Evolutionary conservation across 768 basidiomycete species (phyloP), one percentile per base, ranked within the genome.

Genomic region (Hydnomerulius pinastri): DNA sequence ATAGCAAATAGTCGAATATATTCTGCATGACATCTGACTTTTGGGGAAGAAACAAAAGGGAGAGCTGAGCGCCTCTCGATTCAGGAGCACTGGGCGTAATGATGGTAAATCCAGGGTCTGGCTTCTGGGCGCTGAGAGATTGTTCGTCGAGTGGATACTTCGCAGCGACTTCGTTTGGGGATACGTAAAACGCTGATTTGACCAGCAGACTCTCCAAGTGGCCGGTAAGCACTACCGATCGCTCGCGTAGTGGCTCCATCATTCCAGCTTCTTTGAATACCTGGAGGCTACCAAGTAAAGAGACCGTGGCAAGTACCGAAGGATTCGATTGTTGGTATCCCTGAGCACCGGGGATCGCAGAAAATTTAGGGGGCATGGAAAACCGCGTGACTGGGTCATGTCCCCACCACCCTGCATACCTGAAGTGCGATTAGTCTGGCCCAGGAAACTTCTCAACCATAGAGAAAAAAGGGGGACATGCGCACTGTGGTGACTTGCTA

Each of bases 301-400:
- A 81, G 42, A 86, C 88, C 4, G 87, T 77, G 28, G 83, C 79
- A 53, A 98, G 74, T 29, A 90, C 83, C 48, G 85, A 87, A 8
- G 97, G 94, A 71, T 98, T 98, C 32, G 95, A 98, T 68, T 96
- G 89, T 65, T 97, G 95, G 72, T 90, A 98, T 35, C 94, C 94
- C 67, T 92, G 89, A 1, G 97, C 97, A 47, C 97, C 97, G 17
- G 77, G 78, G 54, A 91, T 89, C 8, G 94, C 87, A 41, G 80
- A 80, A 72, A 97, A 99, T 43, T 63, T 75, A 11, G 86, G 75
- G 23, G 89, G 86, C 96, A 98, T 98, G 47, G 79, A 73, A 74
- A 99, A 98, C 25, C 97, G 86, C 32, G 93, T 95, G 46, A 74
- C 64, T 24, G 85, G 78, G 60, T 92, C 84, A 67, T 98, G 94